Evolutionary conservation across 116 monocot genomes (phyloP).

Genomic region (Dioscorea cayenensis): DNA sequence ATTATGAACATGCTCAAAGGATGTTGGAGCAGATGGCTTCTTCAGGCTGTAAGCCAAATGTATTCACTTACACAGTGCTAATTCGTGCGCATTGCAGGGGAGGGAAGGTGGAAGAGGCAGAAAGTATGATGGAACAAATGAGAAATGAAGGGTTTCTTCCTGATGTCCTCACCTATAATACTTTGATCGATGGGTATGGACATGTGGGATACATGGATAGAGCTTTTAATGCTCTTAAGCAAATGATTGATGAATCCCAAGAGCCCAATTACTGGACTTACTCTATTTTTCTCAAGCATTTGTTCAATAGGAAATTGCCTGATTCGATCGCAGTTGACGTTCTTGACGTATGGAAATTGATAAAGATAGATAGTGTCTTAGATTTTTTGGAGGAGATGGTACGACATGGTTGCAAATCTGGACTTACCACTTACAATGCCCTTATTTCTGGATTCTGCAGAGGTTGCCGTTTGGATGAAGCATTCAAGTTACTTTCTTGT

Average conservation of each 20-base stretch:
- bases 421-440: conserved; percentile 28
- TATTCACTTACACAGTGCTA: neutral
- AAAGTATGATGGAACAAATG: neutral
- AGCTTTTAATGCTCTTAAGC: neutral
- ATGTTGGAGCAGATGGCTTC: neutral
- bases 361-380: conserved; percentile 31
- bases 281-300: neutral
- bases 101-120: neutral
- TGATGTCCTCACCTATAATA: neutral
- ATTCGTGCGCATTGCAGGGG: neutral
- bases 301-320: neutral
- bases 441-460: conserved; percentile 50
- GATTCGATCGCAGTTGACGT: conserved; percentile 20
- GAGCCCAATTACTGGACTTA: conserved; percentile 1
- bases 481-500: conserved; percentile 31
- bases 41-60: neutral
- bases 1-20: neutral
- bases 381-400: conserved; percentile 38
- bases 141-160: neutral
- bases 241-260: neutral
- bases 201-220: neutral
- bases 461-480: conserved; percentile 36
- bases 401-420: conserved; percentile 21
- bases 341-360: conserved; percentile 13
- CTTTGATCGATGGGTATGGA: neutral